These are phyloP conservation scores for Collybiopsis confluens DNA, from an alignment of 768 basidiomycete species.

Conservation along the genomic window DNA sequence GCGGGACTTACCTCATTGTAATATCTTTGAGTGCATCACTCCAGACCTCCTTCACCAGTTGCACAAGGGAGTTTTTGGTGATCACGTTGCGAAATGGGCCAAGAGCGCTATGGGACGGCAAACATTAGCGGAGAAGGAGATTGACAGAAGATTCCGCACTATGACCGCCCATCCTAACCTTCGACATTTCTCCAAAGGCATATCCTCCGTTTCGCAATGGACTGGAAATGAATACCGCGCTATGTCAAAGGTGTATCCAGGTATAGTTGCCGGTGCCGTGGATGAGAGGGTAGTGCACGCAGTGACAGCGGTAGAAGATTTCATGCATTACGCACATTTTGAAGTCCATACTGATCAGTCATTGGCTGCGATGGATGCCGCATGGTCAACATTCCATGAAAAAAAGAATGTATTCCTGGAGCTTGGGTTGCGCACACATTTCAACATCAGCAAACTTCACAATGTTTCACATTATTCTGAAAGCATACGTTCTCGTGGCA, in stretches of 20 bases:
- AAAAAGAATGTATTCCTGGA: conserved; percentile 26
- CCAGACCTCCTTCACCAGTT: conserved; percentile 47
- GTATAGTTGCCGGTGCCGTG: conserved; percentile 22
- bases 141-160: conserved; percentile 29
- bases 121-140: conserved; percentile 17
- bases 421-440: conserved; percentile 22
- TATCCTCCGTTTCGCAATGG: conserved; percentile 36
- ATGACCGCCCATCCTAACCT: conserved; percentile 26
- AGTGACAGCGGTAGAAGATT: conserved; percentile 27
- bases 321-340: conserved; percentile 30
- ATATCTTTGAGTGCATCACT: conserved; percentile 36
- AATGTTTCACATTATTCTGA: conserved; percentile 26
- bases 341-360: conserved; percentile 23
- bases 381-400: conserved; percentile 24
- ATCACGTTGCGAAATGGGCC: conserved; percentile 35
- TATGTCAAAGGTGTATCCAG: conserved; percentile 31
- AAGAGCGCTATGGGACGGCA: conserved; percentile 15
- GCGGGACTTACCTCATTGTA: conserved; percentile 30
- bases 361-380: conserved; percentile 17
- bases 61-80: conserved; percentile 45
- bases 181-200: conserved; percentile 39
- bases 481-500: conserved; percentile 22
- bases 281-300: conserved; percentile 17
- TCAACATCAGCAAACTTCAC: conserved; percentile 38
- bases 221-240: conserved; percentile 38